phyloP scores from a whole-genome alignment of 225 moss, liverwort and hornwort species.

The Polytrichum commune region DNA sequence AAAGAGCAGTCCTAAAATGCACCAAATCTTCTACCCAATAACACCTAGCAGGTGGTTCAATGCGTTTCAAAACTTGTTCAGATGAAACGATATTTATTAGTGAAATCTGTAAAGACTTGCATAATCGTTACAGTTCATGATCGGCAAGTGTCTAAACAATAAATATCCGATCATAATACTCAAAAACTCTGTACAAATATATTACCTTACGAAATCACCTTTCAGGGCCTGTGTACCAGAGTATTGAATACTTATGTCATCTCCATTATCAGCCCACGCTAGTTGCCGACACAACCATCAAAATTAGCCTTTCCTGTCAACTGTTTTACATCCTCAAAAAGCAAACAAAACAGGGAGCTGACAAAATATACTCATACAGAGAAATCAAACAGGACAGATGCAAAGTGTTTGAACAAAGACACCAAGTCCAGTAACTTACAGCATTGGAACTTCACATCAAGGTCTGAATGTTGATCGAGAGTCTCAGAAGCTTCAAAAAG shows the following conservation, averaged over 20 bases:
- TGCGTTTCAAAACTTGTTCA: too few species aligned
- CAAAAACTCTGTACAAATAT: neutral
- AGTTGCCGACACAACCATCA: neutral
- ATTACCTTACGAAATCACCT: constrained; percentile 92
- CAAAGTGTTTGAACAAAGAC: neutral
- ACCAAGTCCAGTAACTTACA: constrained; percentile 35
- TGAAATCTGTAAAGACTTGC: too few species aligned
- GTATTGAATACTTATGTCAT: constrained; percentile 94
- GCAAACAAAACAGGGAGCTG: too few species aligned
- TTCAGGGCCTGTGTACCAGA: constrained; percentile 92
- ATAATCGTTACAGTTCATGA: too few species aligned
- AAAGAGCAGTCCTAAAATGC: too few species aligned
- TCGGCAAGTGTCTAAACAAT: too few species aligned
- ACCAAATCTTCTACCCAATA: too few species aligned
- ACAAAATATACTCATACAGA: too few species aligned
- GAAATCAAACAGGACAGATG: too few species aligned
- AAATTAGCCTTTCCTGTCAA: neutral
- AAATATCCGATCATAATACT: too few species aligned
- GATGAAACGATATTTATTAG: neutral
- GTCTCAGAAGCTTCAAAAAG: constrained; percentile 52
- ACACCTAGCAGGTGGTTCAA: too few species aligned
- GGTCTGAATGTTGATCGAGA: constrained; percentile 32
- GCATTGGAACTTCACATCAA: constrained; percentile 61
- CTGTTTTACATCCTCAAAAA: too few species aligned
- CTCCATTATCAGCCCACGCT: constrained; percentile 98